Evolutionary conservation across 129 eudicot species (phyloP).

Genomic region (Arctium lappa): DNA sequence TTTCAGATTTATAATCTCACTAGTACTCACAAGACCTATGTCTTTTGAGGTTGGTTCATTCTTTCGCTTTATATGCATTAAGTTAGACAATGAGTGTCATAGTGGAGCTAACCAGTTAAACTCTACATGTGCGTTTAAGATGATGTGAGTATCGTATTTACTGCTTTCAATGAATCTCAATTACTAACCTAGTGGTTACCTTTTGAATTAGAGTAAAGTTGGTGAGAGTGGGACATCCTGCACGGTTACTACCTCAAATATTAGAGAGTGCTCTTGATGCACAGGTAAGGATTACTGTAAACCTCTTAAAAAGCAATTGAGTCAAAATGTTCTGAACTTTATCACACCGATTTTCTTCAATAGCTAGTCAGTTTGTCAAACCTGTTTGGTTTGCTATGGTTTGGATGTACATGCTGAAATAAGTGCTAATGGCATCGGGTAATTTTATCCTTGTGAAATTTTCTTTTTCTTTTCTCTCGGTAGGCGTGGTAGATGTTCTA

Average conservation of each 20-base stretch:
- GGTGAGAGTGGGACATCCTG: slow-evolving; percentile 99
- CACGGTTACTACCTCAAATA: slow-evolving; percentile 94
- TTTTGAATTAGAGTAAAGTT: slow-evolving; percentile 69
- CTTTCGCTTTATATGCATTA: neutral
- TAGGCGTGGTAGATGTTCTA: neutral
- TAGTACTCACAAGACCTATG: neutral
- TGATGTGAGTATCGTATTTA: neutral
- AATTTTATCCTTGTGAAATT: neutral
- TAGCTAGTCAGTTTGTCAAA: neutral
- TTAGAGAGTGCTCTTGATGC: slow-evolving; percentile 95
- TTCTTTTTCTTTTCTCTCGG: neutral
- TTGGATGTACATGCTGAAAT: neutral
- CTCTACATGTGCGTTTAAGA: neutral
- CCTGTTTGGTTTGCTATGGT: neutral
- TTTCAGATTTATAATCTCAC: neutral
- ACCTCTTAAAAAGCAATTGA: neutral
- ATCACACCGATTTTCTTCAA: neutral
- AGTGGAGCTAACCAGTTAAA: neutral
- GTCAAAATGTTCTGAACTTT: neutral
- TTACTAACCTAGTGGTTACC: neutral
- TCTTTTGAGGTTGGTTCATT: neutral
- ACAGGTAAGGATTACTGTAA: slow-evolving; percentile 45
- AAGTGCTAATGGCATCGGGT: neutral
- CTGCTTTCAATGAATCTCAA: neutral
- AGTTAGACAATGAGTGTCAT: neutral